Evolutionary conservation across 164 flowering plant genomes (phyloP).

Genomic region (Euptelea pleiosperma): DNA sequence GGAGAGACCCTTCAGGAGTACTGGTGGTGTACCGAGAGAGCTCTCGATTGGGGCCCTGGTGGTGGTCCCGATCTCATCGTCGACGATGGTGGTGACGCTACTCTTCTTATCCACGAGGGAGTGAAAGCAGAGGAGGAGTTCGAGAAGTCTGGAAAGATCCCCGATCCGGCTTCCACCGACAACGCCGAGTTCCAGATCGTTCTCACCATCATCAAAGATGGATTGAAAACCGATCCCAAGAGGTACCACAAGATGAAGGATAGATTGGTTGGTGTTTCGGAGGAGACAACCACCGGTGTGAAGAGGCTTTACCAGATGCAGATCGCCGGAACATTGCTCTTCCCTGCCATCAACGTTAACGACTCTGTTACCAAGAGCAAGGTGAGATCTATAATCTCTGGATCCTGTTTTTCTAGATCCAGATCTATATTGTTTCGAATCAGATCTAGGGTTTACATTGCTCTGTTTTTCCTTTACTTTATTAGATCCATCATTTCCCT

Average conservation of each 20-base stretch:
- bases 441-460: slow-evolving; percentile 4
- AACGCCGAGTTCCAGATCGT: slow-evolving; percentile 48
- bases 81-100: slow-evolving; percentile 35
- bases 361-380: slow-evolving; percentile 32
- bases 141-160: slow-evolving; percentile 23
- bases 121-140: slow-evolving; percentile 36
- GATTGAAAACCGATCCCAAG: slow-evolving; percentile 31
- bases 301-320: slow-evolving; percentile 39
- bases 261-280: slow-evolving; percentile 35
- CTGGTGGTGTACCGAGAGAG: slow-evolving; percentile 40
- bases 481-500: too few relatives aligned
- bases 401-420: background rate
- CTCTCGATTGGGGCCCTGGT: slow-evolving; percentile 34
- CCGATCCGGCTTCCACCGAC: slow-evolving; percentile 39
- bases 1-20: slow-evolving; percentile 33
- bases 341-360: slow-evolving; percentile 30
- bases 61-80: slow-evolving; percentile 36
- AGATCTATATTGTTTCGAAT: background rate
- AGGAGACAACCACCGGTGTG: slow-evolving; percentile 39
- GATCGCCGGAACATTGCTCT: slow-evolving; percentile 21
- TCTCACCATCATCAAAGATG: slow-evolving; percentile 31
- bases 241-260: slow-evolving; percentile 38
- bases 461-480: background rate
- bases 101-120: slow-evolving; percentile 28
- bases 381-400: slow-evolving; percentile 8